Conservation (phyloP, 164 flowering plant species). For the Sedum album region DNA sequence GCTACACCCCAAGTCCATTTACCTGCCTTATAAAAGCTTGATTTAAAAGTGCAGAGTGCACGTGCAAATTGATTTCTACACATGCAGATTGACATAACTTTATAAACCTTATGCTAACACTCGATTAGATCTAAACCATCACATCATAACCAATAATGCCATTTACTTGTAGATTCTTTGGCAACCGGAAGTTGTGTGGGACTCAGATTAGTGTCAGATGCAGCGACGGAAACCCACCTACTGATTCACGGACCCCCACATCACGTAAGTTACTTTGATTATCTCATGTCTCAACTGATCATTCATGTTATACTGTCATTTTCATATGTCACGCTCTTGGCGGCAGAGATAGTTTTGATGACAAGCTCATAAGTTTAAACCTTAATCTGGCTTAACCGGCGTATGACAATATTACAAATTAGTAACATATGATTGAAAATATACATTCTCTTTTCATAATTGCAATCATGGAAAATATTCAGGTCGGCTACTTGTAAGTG, state of each 20-base stretch:
- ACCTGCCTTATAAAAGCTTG: not conserved
- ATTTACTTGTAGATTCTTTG: not conserved
- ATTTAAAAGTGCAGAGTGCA: not conserved
- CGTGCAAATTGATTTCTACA: not conserved
- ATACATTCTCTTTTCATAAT: slow-evolving; percentile 16
- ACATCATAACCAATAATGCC: not conserved
- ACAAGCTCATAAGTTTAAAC: not conserved
- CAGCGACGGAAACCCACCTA: slow-evolving; percentile 5
- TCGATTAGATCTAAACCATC: not conserved
- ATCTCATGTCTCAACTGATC: not conserved
- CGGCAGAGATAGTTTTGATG: not conserved
- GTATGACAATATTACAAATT: not conserved
- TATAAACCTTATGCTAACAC: not conserved
- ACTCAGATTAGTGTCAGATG: not conserved
- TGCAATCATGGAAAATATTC: slow-evolving; percentile 37
- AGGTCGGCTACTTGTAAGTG: slow-evolving; percentile 72
- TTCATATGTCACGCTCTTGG: not conserved
- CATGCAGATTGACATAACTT: not conserved
- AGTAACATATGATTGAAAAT: not conserved
- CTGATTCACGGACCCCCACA: not conserved
- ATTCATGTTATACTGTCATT: not conserved
- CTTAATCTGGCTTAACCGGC: not conserved
- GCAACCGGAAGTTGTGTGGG: slow-evolving; percentile 5
- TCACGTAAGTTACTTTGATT: not conserved
- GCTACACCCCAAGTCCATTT: slow-evolving; percentile 2